Evolutionary conservation across 1,139 yeast genomes (phyloP).

Genomic region (Hyphopichia wangnamkhiaoensis): DNA sequence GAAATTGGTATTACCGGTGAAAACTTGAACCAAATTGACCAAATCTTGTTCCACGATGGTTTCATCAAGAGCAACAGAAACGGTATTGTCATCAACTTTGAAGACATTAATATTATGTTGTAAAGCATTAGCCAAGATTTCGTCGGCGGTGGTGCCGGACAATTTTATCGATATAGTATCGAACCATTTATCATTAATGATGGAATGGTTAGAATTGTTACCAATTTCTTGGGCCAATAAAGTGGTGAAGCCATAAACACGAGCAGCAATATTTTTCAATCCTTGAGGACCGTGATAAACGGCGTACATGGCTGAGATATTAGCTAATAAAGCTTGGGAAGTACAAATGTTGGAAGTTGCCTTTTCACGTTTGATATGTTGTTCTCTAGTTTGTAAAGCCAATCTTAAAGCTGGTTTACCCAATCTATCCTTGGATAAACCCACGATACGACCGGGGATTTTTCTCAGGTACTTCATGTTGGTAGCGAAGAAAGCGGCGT

Average conservation of each 20-base stretch:
- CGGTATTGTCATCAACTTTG: conserved; percentile 60
- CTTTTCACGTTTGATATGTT: conserved; percentile 94
- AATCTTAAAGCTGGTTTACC: conserved; percentile 87
- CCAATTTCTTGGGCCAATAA: conserved; percentile 63
- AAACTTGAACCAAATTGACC: conserved; percentile 54
- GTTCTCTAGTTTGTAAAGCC: conserved; percentile 97
- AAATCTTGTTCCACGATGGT: conserved; percentile 71
- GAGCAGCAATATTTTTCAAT: conserved; percentile 72
- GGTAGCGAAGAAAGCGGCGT: conserved; percentile 96
- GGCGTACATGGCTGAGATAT: conserved; percentile 93
- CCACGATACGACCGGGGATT: conserved; percentile 95
- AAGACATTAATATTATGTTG: conserved; percentile 73
- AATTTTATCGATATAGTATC: conserved; percentile 81
- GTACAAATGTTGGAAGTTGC: conserved; percentile 98
- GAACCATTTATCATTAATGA: conserved; percentile 70
- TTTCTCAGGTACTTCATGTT: conserved; percentile 77
- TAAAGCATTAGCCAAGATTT: conserved; percentile 59
- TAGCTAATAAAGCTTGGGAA: conserved; percentile 94
- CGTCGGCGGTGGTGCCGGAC: conserved; percentile 53
- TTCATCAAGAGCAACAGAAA: conserved; percentile 84
- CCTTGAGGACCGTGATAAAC: conserved; percentile 97
- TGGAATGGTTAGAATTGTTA: conserved; percentile 41
- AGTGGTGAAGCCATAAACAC: conserved; percentile 76
- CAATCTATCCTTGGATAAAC: conserved; percentile 87
- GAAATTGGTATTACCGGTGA: conserved; percentile 39